phyloP scores from a whole-genome alignment of 1,139 yeast species.

The Arxiozyma bovina region DNA sequence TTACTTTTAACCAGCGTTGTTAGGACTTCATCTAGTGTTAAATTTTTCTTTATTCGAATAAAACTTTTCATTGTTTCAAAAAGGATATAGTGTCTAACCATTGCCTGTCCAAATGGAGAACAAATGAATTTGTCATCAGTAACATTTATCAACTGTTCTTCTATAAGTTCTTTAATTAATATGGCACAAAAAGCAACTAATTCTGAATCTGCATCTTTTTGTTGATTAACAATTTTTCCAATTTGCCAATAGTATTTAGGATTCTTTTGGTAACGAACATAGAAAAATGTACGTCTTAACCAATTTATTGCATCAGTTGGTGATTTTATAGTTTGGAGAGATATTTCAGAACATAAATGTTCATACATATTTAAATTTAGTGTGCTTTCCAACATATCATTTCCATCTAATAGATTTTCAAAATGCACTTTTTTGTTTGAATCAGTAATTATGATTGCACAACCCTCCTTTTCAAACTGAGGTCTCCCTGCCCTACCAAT shows the following conservation, averaged over 20 bases:
- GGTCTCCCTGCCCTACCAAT: slow-evolving; percentile 53
- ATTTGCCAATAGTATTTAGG: slow-evolving; percentile 34
- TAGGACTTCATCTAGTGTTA: slow-evolving; percentile 26
- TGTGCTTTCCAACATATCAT: slow-evolving; percentile 43
- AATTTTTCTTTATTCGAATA: slow-evolving; percentile 16
- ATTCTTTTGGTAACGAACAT: slow-evolving; percentile 37
- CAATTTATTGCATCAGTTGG: slow-evolving; percentile 39
- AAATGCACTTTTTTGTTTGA: slow-evolving; percentile 32
- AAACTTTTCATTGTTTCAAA: slow-evolving; percentile 37
- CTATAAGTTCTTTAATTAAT: slow-evolving; percentile 28
- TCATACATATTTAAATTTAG: slow-evolving; percentile 40
- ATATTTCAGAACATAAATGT: slow-evolving; percentile 43
- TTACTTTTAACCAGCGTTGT: slow-evolving; percentile 29
- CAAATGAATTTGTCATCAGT: slow-evolving; percentile 18
- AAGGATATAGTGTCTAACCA: slow-evolving; percentile 40
- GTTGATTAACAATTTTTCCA: slow-evolving; percentile 11
- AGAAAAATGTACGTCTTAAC: slow-evolving; percentile 46
- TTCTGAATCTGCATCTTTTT: slow-evolving; percentile 24
- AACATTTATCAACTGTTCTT: slow-evolving; percentile 28
- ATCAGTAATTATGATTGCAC: slow-evolving; percentile 48
- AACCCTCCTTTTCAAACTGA: slow-evolving; percentile 44
- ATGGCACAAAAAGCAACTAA: slow-evolving; percentile 30
- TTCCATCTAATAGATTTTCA: slow-evolving; percentile 38
- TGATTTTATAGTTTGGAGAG: slow-evolving; percentile 36
- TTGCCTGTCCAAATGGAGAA: slow-evolving; percentile 38